Base-by-base conservation (phyloP, 768 basidiomycete genomes). In the Lactifluus volemus region DNA sequence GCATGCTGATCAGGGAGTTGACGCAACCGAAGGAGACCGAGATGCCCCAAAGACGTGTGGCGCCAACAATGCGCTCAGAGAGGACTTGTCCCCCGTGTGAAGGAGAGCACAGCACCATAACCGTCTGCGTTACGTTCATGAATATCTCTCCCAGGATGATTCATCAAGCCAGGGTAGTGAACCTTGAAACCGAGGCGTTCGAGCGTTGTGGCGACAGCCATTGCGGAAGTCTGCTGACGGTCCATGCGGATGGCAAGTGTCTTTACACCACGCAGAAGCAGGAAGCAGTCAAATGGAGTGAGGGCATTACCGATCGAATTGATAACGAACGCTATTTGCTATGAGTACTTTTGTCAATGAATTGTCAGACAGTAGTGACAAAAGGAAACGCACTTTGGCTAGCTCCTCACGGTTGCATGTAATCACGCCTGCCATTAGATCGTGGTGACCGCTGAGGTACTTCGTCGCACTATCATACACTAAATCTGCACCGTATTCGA, bases 391-490 rank as follows among this genome's bases (percentile, higher is more conserved):
- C 63, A 88, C 88, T 80, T 95, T 89, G 60, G 89, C 89, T 53
- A 98, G 69, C 67, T 97, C 94, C 58, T 95, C 92, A 53, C 89
- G 78, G 75, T 94, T 90, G 75, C 94, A 97, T 30, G 85, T 86
- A 65, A 98, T 89, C 49, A 92, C 85, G 61, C 97, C 97, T 0
- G 97, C 96, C 97, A 99, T 99, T 65, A 99, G 84, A 71, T 99
- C 97, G 74, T 99, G 97, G 69, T 99, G 97, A 8, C 97, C 97
- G 59, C 90, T 93, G 49, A 99, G 80, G 73, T 98, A 98, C 71
- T 99, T 99, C 25, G 97, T 98, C 10, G 86, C 97, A 61, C 92
- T 95, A 73, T 99, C 97, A 69, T 99, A 99, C 9, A 98, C 95
- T 58, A 99, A 84, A 71, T 99, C 97, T 51, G 92, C 92, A 15